Percentiles rank a stretch among this genome's conserved stretches.
phyloP scores from a whole-genome alignment of 176 grass and related monocot species.

The Oropetium thomaeum region DNA sequence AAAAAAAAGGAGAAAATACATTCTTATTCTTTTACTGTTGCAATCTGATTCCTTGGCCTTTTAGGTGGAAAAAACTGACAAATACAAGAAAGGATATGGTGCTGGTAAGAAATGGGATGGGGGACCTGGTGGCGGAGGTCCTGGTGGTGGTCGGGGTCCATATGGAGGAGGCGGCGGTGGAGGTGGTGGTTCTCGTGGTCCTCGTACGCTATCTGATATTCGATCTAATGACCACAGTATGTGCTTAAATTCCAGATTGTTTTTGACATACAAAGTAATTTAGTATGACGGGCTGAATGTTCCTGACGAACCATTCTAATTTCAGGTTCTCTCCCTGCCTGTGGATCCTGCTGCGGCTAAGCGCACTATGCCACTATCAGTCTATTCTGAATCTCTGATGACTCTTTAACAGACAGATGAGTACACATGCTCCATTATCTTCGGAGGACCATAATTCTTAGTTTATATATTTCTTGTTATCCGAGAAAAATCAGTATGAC shows the following conservation, averaged over 20 bases:
- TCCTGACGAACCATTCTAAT: constrained; percentile 21
- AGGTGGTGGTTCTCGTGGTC: constrained; percentile 50
- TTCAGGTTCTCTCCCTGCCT: constrained; percentile 92
- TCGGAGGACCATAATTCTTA: background rate
- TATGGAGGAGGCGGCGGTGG: constrained; percentile 55
- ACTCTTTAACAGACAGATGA: constrained; percentile 8
- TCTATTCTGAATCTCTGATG: background rate
- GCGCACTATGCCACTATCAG: background rate
- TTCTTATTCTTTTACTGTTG: background rate
- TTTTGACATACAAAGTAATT: background rate
- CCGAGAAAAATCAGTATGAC: constrained; percentile 2
- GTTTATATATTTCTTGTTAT: constrained; percentile 4
- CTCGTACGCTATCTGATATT: constrained; percentile 72
- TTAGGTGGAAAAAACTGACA: constrained; percentile 77
- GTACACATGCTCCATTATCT: background rate
- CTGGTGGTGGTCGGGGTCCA: constrained; percentile 68
- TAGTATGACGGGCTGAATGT: background rate
- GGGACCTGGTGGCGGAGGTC: constrained; percentile 80
- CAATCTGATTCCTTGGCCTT: background rate
- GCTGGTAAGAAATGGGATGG: constrained; percentile 95
- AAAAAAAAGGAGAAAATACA: background rate
- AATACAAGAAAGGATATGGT: constrained; percentile 81
- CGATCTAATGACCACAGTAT: constrained; percentile 78
- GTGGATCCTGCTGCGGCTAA: constrained; percentile 94
- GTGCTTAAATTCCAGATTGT: constrained; percentile 8